Evolutionary conservation across 164 flowering plant species (phyloP), one percentile per base, ranked within the genome.

Genomic region (Chloranthus sessilifolius): DNA sequence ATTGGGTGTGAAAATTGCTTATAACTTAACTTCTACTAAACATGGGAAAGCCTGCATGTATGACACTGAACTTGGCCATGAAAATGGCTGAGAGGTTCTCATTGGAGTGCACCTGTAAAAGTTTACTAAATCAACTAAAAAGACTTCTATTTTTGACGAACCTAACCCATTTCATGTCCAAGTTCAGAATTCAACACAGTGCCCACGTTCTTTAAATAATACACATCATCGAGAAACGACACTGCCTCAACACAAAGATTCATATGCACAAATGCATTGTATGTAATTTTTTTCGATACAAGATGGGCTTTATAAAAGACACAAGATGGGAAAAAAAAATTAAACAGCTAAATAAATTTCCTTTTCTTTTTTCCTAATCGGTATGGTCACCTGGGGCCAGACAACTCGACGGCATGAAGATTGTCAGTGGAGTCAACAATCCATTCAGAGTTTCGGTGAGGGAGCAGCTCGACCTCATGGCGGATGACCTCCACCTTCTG

Each of bases 401-500:
- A 86, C 22, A 86, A 70, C 61, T 86, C 94, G 22, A 78, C 88
- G 1, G 95, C 80, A 36, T 81, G 89, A 16, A 86, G 76, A 56
- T 84, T 83, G 35, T 76, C 76, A 0, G 85, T 89, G 37, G 97
- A 86, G 59, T 89, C 94, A 37, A 82, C 60, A 5, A 89, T 71
- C 95, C 92, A 85, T 44, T 85, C 89, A 7, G 87, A 75, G 59
- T 66, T 73, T 2, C 75, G 69, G 47, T 72, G 77, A 17, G 88
- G 82, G 5, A 72, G 61, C 2, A 69, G 65, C 26, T 83, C 87
- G 29, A 78, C 72, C 56, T 86, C 95, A 35, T 81, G 97, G 1
- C 83, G 80, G 51, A 78, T 76, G 35, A 89, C 83, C 60, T 86
- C 95, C 39, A 80, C 90, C 72, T 86, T 86, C 55, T 86, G 97